Base-by-base conservation (phyloP, 2,329 filamentous ascomycete genomes). In the Microcyclospora pomicola region DNA sequence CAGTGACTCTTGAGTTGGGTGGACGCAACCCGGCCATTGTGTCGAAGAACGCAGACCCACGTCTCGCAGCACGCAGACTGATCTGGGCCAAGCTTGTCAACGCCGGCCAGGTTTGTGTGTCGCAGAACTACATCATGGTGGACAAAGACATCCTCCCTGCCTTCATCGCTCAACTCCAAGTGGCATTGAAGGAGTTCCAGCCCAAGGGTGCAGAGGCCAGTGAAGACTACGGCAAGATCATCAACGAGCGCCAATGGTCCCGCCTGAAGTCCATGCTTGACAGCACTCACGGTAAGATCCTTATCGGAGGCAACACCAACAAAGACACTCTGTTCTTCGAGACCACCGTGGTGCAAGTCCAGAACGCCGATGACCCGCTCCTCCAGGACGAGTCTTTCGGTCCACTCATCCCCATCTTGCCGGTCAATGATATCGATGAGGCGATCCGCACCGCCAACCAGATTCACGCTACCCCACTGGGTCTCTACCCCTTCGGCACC, bases 181-280 rank as follows among this genome's bases (percentile, higher is more conserved):
- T 68, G 33, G 73, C 77, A 6, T 71, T 82, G 53, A 71, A 75
- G 36, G 73, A 82, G 40, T 93, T 92, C 66, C 93, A 85, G 62
- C 91, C 91, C 33, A 65, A 82, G 9, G 91, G 91, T 15, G 73
- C 80, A 34, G 78, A 80, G 59, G 68, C 69, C n/a, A 88, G 82
- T 43, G 70, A 75, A 1, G 87, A 95, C 57, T 85, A 80, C 54
- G 72, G 71, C 14, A 79, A 82, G 42, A 84, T 98, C 48, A 71
- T 93, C 61, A 94, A 93, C 61, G 68, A 75, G 47, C 66, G 71
- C 31, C 78, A 91, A 50, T 96, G 88, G 62, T 67, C 74, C 44
- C 78, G 88, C 29, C 71, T 96, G 49, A 93, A 91, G 72, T 75
- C 76, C 53, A 86, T 96, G 83, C 67, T 98, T n/a, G 85, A 94